These are phyloP conservation scores for Saturnispora zaruensis DNA, from an alignment of 805 yeast species.

Conservation along the genomic window DNA sequence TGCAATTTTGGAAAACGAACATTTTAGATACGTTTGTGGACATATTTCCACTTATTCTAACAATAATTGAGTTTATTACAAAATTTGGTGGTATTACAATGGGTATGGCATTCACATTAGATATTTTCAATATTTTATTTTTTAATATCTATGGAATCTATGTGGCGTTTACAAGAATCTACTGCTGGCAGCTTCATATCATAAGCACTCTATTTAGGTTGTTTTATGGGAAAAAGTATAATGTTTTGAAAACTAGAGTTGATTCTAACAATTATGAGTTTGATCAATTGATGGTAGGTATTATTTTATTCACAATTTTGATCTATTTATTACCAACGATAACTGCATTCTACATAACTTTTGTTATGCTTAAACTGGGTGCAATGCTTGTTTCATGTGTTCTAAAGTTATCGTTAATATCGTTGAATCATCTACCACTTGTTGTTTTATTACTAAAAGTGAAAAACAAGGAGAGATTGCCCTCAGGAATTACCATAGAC, in stretches of 20 bases:
- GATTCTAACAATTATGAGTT: constrained; percentile 79
- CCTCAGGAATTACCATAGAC: constrained; percentile 41
- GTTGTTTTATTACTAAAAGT: constrained; percentile 72
- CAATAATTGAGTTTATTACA: constrained; percentile 14
- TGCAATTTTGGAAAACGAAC: constrained; percentile 49
- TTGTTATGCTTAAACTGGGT: constrained; percentile 50
- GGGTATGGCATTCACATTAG: constrained; percentile 56
- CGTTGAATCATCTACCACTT: constrained; percentile 76
- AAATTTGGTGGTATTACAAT: constrained; percentile 54
- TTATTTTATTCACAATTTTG: constrained; percentile 73
- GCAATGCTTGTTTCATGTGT: constrained; percentile 40
- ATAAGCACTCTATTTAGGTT: constrained; percentile 70
- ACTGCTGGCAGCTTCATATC: constrained; percentile 62
- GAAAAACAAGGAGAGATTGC: constrained; percentile 64
- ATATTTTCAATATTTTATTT: constrained; percentile 52
- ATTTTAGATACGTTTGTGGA: constrained; percentile 14
- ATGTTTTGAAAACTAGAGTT: constrained; percentile 73
- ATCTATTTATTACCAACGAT: constrained; percentile 81
- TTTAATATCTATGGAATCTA: constrained; percentile 73
- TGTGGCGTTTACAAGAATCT: constrained; percentile 68
- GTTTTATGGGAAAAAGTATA: constrained; percentile 83
- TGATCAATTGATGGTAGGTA: constrained; percentile 83
- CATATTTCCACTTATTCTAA: constrained; percentile 14
- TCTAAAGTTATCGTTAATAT: constrained; percentile 52
- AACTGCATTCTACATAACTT: constrained; percentile 70